Evolutionary conservation across 345 rosid genomes (phyloP).

Genomic region (Salix exigua): DNA sequence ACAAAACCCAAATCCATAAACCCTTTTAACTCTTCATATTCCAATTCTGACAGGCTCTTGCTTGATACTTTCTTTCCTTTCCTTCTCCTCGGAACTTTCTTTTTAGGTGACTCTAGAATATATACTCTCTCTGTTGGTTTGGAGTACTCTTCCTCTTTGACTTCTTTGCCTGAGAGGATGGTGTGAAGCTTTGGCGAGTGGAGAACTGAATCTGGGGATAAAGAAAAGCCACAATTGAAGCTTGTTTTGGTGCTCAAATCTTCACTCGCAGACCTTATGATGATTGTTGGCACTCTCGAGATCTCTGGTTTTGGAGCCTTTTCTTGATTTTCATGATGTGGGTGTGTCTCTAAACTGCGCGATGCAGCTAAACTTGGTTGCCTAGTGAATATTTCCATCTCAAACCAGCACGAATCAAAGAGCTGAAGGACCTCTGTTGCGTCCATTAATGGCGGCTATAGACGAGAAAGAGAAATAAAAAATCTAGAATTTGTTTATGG

Average conservation of each 20-base stretch:
- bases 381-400: slow-evolving; percentile 40
- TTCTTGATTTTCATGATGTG: slow-evolving; percentile 24
- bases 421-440: slow-evolving; percentile 30
- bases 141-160: slow-evolving; percentile 15
- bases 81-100: background rate
- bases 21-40: slow-evolving; percentile 78
- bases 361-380: slow-evolving; percentile 4
- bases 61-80: slow-evolving; percentile 33
- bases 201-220: slow-evolving; percentile 52
- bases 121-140: background rate
- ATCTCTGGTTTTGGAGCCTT: slow-evolving; percentile 15
- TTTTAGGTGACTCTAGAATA: background rate
- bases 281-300: slow-evolving; percentile 22
- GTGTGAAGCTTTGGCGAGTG: slow-evolving; percentile 33
- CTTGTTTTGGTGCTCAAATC: slow-evolving; percentile 30
- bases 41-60: slow-evolving; percentile 65
- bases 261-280: slow-evolving; percentile 54
- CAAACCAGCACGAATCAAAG: slow-evolving; percentile 46
- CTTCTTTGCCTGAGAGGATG: slow-evolving; percentile 37
- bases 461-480: background rate
- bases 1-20: slow-evolving; percentile 90
- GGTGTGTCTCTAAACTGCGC: slow-evolving; percentile 15
- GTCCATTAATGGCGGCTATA: slow-evolving; percentile 31
- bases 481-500: background rate
- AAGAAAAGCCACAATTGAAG: slow-evolving; percentile 19